Evolutionary conservation across 2,329 filamentous ascomycete species (phyloP).

Genomic region (Sarocladiaceae sp.): DNA sequence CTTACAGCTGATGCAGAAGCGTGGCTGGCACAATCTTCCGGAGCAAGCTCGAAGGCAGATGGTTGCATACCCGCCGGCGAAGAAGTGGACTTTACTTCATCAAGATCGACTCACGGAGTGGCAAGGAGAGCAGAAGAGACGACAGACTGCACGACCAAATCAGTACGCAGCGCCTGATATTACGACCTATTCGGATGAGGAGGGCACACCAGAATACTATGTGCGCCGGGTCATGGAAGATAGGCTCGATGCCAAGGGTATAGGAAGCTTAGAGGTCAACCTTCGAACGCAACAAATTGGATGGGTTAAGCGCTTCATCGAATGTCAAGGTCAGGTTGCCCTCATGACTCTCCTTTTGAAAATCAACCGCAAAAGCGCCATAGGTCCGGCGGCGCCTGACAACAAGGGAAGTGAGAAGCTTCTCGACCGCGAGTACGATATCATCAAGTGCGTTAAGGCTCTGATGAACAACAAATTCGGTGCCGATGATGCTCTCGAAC

Average conservation of each 20-base stretch:
- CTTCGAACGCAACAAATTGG: constrained; percentile 93
- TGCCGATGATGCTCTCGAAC: constrained; percentile 87
- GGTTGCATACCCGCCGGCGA: constrained; percentile 87
- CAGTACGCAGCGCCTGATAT: constrained; percentile 67
- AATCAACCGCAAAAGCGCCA: constrained; percentile 81
- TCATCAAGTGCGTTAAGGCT: constrained; percentile 94
- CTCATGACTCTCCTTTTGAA: constrained; percentile 91
- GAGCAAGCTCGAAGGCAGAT: constrained; percentile 94
- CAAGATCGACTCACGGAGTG: constrained; percentile 91
- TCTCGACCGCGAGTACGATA: constrained; percentile 90
- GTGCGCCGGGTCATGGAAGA: constrained; percentile 97
- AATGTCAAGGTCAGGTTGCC: constrained; percentile 94
- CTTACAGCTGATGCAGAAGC: constrained; percentile 89
- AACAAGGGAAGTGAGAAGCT: constrained; percentile 65
- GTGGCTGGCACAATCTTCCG: constrained; percentile 94
- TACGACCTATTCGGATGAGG: constrained; percentile 79
- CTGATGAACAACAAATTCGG: constrained; percentile 99
- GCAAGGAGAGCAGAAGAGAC: constrained; percentile 89
- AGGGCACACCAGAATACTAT: constrained; percentile 97
- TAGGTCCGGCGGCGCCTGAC: constrained; percentile 63
- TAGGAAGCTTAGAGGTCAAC: constrained; percentile 91
- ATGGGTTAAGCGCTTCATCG: constrained; percentile 95
- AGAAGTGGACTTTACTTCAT: constrained; percentile 97
- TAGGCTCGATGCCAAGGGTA: constrained; percentile 82
- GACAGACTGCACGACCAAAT: constrained; percentile 68